These are phyloP conservation scores for Chytriomyces sp. DNA, from an alignment of 192 early-diverging fungal species.

Conservation along the genomic window DNA sequence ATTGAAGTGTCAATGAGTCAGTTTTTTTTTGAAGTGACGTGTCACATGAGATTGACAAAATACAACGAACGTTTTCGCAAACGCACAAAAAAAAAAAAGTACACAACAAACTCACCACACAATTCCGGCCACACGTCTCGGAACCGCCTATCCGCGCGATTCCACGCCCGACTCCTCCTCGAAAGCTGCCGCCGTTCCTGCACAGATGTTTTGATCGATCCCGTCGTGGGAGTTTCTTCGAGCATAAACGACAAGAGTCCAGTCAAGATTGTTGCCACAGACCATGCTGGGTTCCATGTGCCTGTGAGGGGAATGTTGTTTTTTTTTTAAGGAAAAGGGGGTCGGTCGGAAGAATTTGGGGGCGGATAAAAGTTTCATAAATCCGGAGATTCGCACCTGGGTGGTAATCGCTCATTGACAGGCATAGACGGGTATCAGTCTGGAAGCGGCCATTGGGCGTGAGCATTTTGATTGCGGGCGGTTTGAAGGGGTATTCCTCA, in stretches of 20 bases:
- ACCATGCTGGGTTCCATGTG: conserved; percentile 98
- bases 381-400: conserved; percentile 20
- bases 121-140: conserved; percentile 17
- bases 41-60: background rate
- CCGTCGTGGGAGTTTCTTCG: conserved; percentile 90
- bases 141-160: conserved; percentile 77
- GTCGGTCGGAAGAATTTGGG: background rate
- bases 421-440: conserved; percentile 87
- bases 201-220: conserved; percentile 81
- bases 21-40: background rate
- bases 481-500: conserved; percentile 42
- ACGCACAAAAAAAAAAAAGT: background rate
- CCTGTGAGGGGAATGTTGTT: conserved; percentile 18
- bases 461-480: conserved; percentile 60
- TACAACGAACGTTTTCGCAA: background rate
- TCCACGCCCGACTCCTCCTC: conserved; percentile 77
- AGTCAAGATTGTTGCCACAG: conserved; percentile 93
- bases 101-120: background rate
- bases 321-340: too few relatives aligned
- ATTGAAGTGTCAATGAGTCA: conserved; percentile 47
- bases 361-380: background rate
- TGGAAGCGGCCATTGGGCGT: conserved; percentile 84
- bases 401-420: conserved; percentile 95
- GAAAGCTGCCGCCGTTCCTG: conserved; percentile 82
- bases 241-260: conserved; percentile 96